Base-by-base conservation (phyloP, 2,329 filamentous ascomycete species). In the Sarocladium strictum region DNA sequence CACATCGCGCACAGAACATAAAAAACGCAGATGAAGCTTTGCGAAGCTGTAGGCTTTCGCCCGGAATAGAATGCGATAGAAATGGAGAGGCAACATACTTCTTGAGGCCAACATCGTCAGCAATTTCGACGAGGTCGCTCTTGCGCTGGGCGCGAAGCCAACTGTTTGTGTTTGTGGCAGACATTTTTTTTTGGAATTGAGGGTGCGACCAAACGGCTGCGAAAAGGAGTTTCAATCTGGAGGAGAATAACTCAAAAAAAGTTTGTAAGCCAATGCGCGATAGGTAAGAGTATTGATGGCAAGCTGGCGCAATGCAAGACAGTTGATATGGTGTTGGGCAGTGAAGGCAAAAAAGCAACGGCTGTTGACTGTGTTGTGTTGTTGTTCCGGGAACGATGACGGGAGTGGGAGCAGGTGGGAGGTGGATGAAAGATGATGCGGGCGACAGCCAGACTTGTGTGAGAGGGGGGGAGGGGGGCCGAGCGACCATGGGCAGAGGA, bases 121-220 rank as follows among this genome's bases (percentile, higher is more conserved):
- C 89, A 58, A 95, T 77, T 59, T 89, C 86, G 62, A 83, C 70
- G 55, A 96, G 81, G 60, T 93, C 89, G 63, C 78, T 79, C 79
- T 96, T 96, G 76, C 88, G 86, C 79, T 94, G 88, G 69, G 81
- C 80, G 70, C 85, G 81, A 67, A 96, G 79, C 83, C 88, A 96
- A 62, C 84, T 82, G 66, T 86, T 83, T 63, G 67, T 79, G 59
- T 59, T 54, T 32, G 63, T 60, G 56, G 63, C 65, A 43, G 62
- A 62, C 60, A 64, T 66, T 56, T 59, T 56, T 58, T 38, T 33
- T 33, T 33, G 47, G 43, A 49, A 19, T 27, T 21, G 43, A 35
- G 21, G 11, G 19, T 51, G 47, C 47, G 47, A 51, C 23, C 15
- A 21, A n/a, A 33, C 10, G 24, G 47, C n/a, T n/a, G n/a, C 15